phyloP scores from a whole-genome alignment of 2,329 filamentous ascomycete species.

The Colletotrichum magnum region DNA sequence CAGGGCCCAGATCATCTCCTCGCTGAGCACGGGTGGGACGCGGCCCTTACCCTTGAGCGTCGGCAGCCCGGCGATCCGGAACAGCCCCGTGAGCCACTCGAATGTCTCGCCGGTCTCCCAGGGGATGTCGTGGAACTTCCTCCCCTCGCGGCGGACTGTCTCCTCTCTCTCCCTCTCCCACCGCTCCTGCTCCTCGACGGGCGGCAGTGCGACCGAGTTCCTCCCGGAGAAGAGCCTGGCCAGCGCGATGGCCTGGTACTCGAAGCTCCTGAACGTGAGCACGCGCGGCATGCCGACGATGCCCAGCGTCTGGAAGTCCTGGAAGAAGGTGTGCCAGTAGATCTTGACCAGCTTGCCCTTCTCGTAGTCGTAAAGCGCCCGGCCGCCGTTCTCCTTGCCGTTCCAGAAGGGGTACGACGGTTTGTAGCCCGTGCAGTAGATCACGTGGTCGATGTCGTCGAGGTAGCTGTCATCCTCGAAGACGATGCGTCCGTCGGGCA shows the following conservation, averaged over 20 bases:
- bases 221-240: slow-evolving; percentile 63
- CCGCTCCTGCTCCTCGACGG: slow-evolving; percentile 52
- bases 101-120: slow-evolving; percentile 67
- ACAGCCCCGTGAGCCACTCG: slow-evolving; percentile 62
- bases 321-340: slow-evolving; percentile 69
- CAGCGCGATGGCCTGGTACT: slow-evolving; percentile 69
- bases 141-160: slow-evolving; percentile 47
- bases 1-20: slow-evolving; percentile 62
- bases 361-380: slow-evolving; percentile 65
- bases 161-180: slow-evolving; percentile 62
- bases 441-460: slow-evolving; percentile 53
- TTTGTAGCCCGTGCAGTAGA: slow-evolving; percentile 61
- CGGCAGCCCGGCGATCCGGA: slow-evolving; percentile 63
- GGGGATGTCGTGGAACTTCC: slow-evolving; percentile 66
- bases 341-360: slow-evolving; percentile 57
- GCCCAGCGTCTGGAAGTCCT: slow-evolving; percentile 61
- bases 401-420: slow-evolving; percentile 67
- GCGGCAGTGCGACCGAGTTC: slow-evolving; percentile 55
- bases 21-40: slow-evolving; percentile 59
- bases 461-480: slow-evolving; percentile 55
- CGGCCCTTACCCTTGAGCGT: slow-evolving; percentile 62
- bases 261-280: slow-evolving; percentile 67
- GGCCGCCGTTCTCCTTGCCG: slow-evolving; percentile 54
- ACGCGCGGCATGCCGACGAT: slow-evolving; percentile 66
- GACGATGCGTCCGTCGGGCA: slow-evolving; percentile 57